These are phyloP conservation scores for Uronychia setigera DNA, from an alignment of 73 alveolate genomes.

Conservation along the genomic window DNA sequence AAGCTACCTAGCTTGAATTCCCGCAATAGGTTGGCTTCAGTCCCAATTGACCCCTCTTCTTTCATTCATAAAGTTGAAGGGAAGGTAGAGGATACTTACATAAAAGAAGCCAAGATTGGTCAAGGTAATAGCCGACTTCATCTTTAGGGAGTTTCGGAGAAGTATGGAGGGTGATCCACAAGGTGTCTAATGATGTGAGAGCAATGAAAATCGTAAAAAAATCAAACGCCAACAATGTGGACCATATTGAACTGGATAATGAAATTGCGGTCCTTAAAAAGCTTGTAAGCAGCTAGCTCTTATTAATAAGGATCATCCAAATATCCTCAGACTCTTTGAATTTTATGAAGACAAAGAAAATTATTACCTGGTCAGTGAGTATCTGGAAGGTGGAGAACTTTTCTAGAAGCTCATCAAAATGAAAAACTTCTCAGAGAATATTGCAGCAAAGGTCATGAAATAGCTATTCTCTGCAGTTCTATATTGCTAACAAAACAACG, in stretches of 20 bases:
- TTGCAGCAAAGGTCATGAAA: slow-evolving; percentile 72
- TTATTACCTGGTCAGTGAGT: slow-evolving; percentile 71
- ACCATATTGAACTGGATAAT: slow-evolving; percentile 22
- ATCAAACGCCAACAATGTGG: slow-evolving; percentile 40
- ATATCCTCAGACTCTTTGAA: slow-evolving; percentile 75
- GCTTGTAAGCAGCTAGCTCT: slow-evolving; percentile 22
- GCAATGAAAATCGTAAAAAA: slow-evolving; percentile 68
- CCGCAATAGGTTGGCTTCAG: background rate
- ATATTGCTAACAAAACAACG: slow-evolving; percentile 53
- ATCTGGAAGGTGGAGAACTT: slow-evolving; percentile 80
- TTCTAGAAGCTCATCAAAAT: slow-evolving; percentile 63
- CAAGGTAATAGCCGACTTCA: background rate
- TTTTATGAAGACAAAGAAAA: slow-evolving; percentile 74
- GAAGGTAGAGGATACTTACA: background rate
- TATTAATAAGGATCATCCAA: slow-evolving; percentile 65
- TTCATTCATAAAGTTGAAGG: background rate
- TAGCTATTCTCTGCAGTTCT: slow-evolving; percentile 60
- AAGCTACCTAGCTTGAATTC: background rate
- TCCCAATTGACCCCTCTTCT: background rate
- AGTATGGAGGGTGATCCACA: slow-evolving; percentile 70
- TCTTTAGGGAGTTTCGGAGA: slow-evolving; percentile 77
- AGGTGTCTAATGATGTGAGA: slow-evolving; percentile 42
- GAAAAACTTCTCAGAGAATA: slow-evolving; percentile 66
- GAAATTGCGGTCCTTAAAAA: slow-evolving; percentile 58
- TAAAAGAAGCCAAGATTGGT: background rate